These are phyloP conservation scores for Lipomyces anomalus DNA, from an alignment of 805 yeast genomes.

Conservation along the genomic window DNA sequence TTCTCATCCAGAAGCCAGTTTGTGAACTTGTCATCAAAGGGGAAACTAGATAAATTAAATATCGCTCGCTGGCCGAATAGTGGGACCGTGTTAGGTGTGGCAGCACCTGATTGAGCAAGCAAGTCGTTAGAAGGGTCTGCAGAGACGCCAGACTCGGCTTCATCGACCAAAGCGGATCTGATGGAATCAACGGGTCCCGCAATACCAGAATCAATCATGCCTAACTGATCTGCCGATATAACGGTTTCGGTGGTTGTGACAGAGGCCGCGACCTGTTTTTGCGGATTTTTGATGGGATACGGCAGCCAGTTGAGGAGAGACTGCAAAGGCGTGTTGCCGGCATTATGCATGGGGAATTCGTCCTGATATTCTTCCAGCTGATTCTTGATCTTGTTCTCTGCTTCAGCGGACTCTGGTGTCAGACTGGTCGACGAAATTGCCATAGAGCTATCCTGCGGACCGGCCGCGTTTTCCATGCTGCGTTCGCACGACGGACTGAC, in stretches of 20 bases:
- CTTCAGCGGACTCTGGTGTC: too few species aligned
- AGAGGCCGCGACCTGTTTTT: neutral
- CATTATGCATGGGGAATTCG: too few species aligned
- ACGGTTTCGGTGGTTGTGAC: neutral
- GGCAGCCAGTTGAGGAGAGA: too few species aligned
- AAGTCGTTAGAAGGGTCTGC: too few species aligned
- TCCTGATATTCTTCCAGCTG: too few species aligned
- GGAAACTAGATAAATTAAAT: constrained; percentile 15
- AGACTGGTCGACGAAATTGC: too few species aligned
- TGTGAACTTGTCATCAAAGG: constrained; percentile 19
- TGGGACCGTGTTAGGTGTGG: constrained; percentile 13
- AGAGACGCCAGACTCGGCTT: neutral
- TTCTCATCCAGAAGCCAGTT: constrained; percentile 17
- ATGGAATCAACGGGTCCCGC: constrained; percentile 1
- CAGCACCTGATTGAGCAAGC: neutral
- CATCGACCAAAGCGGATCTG: neutral
- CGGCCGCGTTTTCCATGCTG: too few species aligned
- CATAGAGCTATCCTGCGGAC: too few species aligned
- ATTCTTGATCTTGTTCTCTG: too few species aligned
- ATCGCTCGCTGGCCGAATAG: constrained; percentile 17
- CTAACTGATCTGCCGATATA: neutral
- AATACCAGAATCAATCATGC: neutral
- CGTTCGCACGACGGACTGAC: too few species aligned
- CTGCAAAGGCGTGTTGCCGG: too few species aligned
- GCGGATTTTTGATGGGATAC: too few species aligned